Percentiles rank a stretch among this genome's conserved stretches.
Evolutionary conservation across 1,139 yeast species (phyloP).

Genomic region (Zygosaccharomyces sapae): DNA sequence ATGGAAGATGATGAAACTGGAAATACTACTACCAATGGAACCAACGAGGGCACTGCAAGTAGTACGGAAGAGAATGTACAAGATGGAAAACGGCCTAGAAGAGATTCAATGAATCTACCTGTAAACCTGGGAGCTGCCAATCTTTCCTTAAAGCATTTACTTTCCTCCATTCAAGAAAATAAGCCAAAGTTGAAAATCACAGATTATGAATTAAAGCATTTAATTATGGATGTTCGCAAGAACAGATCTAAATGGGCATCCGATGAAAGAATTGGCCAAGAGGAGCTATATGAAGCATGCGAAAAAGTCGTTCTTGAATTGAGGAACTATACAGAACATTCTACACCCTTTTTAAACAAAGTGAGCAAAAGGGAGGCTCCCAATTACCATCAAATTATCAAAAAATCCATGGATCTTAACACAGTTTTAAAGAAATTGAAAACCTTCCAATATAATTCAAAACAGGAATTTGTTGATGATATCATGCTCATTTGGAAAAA

Average conservation of each 20-base stretch:
- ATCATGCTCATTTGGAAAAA: constrained; percentile 93
- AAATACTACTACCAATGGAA: constrained; percentile 10
- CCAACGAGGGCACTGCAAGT: constrained; percentile 2
- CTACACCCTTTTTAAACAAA: constrained; percentile 90
- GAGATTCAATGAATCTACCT: constrained; percentile 30
- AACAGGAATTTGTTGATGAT: constrained; percentile 87
- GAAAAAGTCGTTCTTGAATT: constrained; percentile 90
- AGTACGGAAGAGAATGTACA: constrained; percentile 2
- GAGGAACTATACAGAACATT: constrained; percentile 90
- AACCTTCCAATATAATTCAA: constrained; percentile 72
- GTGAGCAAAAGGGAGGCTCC: constrained; percentile 98
- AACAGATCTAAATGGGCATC: constrained; percentile 96
- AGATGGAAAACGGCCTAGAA: constrained; percentile 25
- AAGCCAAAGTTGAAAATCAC: constrained; percentile 70
- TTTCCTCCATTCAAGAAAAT: constrained; percentile 71
- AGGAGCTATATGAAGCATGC: constrained; percentile 94
- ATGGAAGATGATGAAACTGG: constrained; percentile 11
- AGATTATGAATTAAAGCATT: constrained; percentile 79
- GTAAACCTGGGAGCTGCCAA: constrained; percentile 77
- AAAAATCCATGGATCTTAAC: constrained; percentile 93
- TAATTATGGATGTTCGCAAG: constrained; percentile 88
- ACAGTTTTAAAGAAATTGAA: constrained; percentile 90
- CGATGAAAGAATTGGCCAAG: constrained; percentile 93
- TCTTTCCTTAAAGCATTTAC: constrained; percentile 71
- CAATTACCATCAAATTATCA: constrained; percentile 82